A percentile compares a stretch with the other conserved stretches of the same genome.
phyloP scores from a whole-genome alignment of 2,329 filamentous ascomycete genomes.

The Alternaria novae-zelandiae region DNA sequence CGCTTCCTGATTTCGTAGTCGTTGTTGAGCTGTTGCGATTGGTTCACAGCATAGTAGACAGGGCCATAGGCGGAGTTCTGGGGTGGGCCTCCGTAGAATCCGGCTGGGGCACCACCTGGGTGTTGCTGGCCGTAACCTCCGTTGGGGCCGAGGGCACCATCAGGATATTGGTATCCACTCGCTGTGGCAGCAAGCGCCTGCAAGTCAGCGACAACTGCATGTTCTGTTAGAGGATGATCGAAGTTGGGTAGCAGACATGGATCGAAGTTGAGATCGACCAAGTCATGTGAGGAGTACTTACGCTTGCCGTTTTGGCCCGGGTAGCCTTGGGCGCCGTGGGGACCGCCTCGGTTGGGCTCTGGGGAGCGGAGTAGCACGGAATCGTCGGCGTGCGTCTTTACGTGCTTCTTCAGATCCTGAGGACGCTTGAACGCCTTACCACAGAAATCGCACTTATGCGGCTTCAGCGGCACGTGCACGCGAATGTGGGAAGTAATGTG shows the following conservation, averaged over 20 bases:
- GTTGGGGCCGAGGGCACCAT: constrained; percentile 46
- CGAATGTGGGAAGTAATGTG: constrained; percentile 99
- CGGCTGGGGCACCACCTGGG: constrained; percentile 54
- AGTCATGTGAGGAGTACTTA: constrained; percentile 35
- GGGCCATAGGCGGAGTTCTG: constrained; percentile 66
- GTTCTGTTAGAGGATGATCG: constrained; percentile 44
- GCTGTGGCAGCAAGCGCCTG: constrained; percentile 58
- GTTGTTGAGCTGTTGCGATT: constrained; percentile 71
- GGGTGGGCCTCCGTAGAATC: constrained; percentile 61
- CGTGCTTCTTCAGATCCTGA: constrained; percentile 98
- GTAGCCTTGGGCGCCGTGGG: constrained; percentile 45
- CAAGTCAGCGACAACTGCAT: constrained; percentile 54
- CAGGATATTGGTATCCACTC: constrained; percentile 56
- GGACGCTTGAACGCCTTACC: constrained; percentile 99
- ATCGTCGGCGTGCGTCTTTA: constrained; percentile 98
- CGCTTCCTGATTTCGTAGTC: constrained; percentile 79
- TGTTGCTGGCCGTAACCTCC: constrained; percentile 58
- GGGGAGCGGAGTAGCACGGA: constrained; percentile 75
- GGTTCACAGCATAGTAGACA: constrained; percentile 77
- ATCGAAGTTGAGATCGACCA: background rate
- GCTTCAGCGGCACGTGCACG: constrained; percentile 97
- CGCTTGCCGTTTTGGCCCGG: constrained; percentile 48
- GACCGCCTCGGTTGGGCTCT: constrained; percentile 60
- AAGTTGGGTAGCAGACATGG: constrained; percentile 13
- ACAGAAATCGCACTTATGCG: constrained; percentile 98